Evolutionary conservation across 2,329 filamentous ascomycete species (phyloP).

Genomic region (Monilinia laxa): DNA sequence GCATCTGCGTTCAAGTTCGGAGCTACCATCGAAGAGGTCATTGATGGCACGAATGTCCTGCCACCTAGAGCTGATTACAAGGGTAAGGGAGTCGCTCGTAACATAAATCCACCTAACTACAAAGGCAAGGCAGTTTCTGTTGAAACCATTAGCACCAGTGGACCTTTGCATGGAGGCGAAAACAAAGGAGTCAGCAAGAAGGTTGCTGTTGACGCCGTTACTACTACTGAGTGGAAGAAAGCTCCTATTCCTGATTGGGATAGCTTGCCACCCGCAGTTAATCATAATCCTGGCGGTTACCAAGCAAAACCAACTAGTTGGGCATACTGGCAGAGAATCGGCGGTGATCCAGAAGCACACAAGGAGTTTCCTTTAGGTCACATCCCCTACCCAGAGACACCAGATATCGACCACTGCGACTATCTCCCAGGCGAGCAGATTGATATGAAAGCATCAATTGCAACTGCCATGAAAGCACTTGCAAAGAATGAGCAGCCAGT

Average conservation of each 20-base stretch:
- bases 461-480: conserved; percentile 5
- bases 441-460: conserved; percentile 2
- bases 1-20: conserved; percentile 12
- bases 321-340: conserved; percentile 23
- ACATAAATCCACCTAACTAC: not conserved
- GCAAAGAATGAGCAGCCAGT: not conserved
- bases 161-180: not conserved
- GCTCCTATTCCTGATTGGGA: conserved; percentile 18
- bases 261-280: conserved; percentile 8
- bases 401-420: conserved; percentile 16
- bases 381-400: conserved; percentile 15
- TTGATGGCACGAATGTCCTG: not conserved
- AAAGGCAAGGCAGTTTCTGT: not conserved
- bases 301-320: conserved; percentile 17
- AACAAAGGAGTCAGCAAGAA: not conserved
- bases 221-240: conserved; percentile 6
- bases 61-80: not conserved
- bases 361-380: conserved; percentile 21
- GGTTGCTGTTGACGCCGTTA: not conserved
- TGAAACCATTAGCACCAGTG: not conserved
- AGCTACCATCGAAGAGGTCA: conserved; percentile 2
- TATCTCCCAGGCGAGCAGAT: conserved; percentile 12
- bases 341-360: conserved; percentile 22
- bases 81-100: not conserved
- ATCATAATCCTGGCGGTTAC: conserved; percentile 16